A percentile compares a stretch with the other conserved stretches of the same genome.
phyloP scores from a whole-genome alignment of 2,329 filamentous ascomycete genomes.

The Monosporascus sp. region DNA sequence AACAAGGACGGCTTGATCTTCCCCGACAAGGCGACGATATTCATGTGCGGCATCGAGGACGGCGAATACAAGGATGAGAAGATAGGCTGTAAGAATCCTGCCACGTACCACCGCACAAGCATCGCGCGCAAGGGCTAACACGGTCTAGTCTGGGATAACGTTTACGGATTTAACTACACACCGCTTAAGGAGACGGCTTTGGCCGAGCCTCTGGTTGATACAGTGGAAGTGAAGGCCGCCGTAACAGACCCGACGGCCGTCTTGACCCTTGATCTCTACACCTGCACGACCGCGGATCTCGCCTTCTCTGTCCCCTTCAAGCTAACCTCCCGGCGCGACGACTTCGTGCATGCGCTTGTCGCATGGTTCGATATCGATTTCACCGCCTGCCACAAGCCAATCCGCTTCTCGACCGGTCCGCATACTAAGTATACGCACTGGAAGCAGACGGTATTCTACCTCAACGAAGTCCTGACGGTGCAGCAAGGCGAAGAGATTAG shows the following conservation, averaged over 20 bases:
- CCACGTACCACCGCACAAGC: background rate
- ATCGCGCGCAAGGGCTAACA: constrained; percentile 17
- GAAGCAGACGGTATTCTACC: constrained; percentile 99
- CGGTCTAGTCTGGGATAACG: constrained; percentile 89
- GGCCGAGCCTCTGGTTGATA: constrained; percentile 94
- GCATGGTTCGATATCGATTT: constrained; percentile 99
- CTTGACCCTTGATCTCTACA: constrained; percentile 90
- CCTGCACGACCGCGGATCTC: constrained; percentile 75
- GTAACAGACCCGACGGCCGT: constrained; percentile 86
- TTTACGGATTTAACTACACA: constrained; percentile 95
- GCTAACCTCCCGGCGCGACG: constrained; percentile 74
- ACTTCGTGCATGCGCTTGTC: constrained; percentile 94
- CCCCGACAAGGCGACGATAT: constrained; percentile 98
- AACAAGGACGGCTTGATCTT: constrained; percentile 87
- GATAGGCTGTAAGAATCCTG: constrained; percentile 76
- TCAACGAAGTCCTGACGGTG: constrained; percentile 87
- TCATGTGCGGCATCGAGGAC: constrained; percentile 94
- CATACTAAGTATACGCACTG: constrained; percentile 99
- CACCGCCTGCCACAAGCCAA: constrained; percentile 94
- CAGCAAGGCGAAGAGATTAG: constrained; percentile 77
- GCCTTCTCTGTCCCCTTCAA: constrained; percentile 77
- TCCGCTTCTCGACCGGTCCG: constrained; percentile 92
- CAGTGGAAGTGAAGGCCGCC: constrained; percentile 93
- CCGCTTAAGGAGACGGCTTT: constrained; percentile 91
- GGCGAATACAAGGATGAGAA: constrained; percentile 99